Base-by-base conservation (phyloP, 2,329 filamentous ascomycete species). In the Aspergillus felis region DNA sequence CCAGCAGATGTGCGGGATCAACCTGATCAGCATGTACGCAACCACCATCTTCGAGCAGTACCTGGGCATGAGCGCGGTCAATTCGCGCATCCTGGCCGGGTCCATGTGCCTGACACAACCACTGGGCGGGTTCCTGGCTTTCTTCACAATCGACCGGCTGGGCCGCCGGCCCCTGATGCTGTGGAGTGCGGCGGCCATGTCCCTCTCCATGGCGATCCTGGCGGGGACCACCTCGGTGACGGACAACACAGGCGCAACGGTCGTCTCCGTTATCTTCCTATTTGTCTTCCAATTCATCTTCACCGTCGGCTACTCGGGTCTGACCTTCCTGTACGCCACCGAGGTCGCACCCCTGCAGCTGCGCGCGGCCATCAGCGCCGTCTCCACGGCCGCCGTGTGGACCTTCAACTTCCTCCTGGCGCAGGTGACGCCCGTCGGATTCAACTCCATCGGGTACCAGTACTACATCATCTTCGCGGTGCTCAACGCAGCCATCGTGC, bases 261-360 rank as follows among this genome's bases (percentile, higher is more conserved):
- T 84, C 46, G 79, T 77, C 0, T 81, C 81, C 0, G 81, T 80
- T 0, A 77, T 82, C 60, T 84, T 84, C 68, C 77, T 86, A 51
- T 86, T 83, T 69, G 68, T 84, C 50, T 87, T 83, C 74, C 83
- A 85, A 70, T 82, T 81, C 63, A 85, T 86, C 70, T 81, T 84
- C 48, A 82, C 81, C 0, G 81, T 85, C 56, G 84, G 82, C 0
- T 85, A 84, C 71, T 75, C 84, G 0, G 83, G 84, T 1, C 78
- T 82, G 32, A 85, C 84, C 63, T 86, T 85, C 71, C 73, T 86
- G 22, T 86, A 86, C 70, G 83, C 82, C 57, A 80, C 83, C 1
- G 83, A 86, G 64, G 74, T 85, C 20, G 82, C 82, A 0, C 83
- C 69, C 2, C 56, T 71, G 22, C 69, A 71, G 56, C 54, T 71